Evolutionary conservation across 441 rosid species (phyloP).

Genomic region (Mallotus japonicus): DNA sequence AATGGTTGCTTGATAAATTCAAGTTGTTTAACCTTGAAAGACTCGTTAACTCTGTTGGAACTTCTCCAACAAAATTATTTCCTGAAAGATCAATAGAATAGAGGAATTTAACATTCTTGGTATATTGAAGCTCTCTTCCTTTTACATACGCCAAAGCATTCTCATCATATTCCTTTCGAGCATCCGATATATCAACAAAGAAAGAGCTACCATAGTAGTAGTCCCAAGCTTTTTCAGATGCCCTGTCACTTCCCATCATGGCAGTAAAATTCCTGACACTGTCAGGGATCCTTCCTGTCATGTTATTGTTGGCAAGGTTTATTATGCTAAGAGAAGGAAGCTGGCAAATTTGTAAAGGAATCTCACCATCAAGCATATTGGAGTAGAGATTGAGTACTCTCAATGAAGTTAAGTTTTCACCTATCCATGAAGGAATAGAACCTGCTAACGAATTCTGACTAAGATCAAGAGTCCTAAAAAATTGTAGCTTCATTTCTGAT

Average conservation of each 20-base stretch:
- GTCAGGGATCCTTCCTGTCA: conserved; percentile 20
- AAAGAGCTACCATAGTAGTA: too few species aligned
- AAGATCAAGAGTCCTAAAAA: conserved; percentile 14
- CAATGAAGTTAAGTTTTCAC: conserved; percentile 5
- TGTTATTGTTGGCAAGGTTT: conserved; percentile 17
- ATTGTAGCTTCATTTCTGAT: background rate
- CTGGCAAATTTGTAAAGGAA: conserved; percentile 14
- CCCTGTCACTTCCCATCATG: background rate
- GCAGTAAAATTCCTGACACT: conserved; percentile 17
- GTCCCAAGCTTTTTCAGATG: too few species aligned
- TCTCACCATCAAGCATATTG: conserved; percentile 18
- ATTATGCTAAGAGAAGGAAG: conserved; percentile 24
- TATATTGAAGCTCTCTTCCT: conserved; percentile 8
- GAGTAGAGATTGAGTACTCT: conserved; percentile 12
- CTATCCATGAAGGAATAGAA: conserved; percentile 26
- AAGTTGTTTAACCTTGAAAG: conserved; percentile 23
- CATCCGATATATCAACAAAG: too few species aligned
- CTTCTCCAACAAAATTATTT: conserved; percentile 22
- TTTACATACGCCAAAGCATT: conserved; percentile 11
- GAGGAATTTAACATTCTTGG: conserved; percentile 15
- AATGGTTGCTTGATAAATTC: conserved; percentile 29
- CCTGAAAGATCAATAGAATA: conserved; percentile 29
- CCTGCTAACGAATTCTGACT: conserved; percentile 26
- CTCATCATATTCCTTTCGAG: conserved; percentile 11
- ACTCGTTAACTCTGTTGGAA: conserved; percentile 25